A percentile compares a stretch with the other conserved stretches of the same genome.
phyloP scores from a whole-genome alignment of 2,329 filamentous ascomycete species.

The Paecilomyces formosus region DNA sequence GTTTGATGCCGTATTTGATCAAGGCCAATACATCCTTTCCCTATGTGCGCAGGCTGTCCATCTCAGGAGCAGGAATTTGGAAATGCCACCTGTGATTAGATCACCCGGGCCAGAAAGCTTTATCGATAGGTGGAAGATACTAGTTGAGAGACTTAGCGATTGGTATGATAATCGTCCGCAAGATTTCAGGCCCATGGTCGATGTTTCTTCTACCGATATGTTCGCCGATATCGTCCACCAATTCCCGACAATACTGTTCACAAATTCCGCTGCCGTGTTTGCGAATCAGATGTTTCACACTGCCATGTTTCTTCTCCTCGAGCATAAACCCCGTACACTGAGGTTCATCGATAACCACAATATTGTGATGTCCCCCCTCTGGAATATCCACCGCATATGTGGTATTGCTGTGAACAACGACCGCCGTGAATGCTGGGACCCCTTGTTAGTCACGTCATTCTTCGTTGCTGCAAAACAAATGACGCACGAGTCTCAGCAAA shows the following conservation, averaged over 20 bases:
- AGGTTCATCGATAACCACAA: constrained; percentile 22
- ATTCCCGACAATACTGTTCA: constrained; percentile 38
- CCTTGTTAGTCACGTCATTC: constrained; percentile 40
- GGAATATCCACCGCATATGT: constrained; percentile 45
- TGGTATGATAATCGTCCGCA: constrained; percentile 21
- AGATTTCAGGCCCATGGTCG: constrained; percentile 24
- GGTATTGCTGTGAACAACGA: constrained; percentile 45
- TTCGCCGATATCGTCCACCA: constrained; percentile 12
- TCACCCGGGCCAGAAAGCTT: background rate
- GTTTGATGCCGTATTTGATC: constrained; percentile 13
- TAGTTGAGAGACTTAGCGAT: constrained; percentile 17
- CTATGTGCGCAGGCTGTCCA: constrained; percentile 17
- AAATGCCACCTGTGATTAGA: constrained; percentile 7
- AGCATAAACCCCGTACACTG: constrained; percentile 42
- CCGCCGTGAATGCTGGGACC: constrained; percentile 41
- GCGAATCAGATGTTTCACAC: constrained; percentile 52
- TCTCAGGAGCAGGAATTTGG: constrained; percentile 7
- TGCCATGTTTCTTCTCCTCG: constrained; percentile 46
- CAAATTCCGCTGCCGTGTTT: constrained; percentile 36
- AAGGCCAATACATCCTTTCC: constrained; percentile 16
- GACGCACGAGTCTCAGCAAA: constrained; percentile 44
- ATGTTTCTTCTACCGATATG: constrained; percentile 19
- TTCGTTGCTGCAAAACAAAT: constrained; percentile 39
- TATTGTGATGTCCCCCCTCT: constrained; percentile 36
- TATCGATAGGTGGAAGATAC: constrained; percentile 15